phyloP scores from a whole-genome alignment of 2,329 filamentous ascomycete genomes.

The Cladosporium austrohemisphaericum region DNA sequence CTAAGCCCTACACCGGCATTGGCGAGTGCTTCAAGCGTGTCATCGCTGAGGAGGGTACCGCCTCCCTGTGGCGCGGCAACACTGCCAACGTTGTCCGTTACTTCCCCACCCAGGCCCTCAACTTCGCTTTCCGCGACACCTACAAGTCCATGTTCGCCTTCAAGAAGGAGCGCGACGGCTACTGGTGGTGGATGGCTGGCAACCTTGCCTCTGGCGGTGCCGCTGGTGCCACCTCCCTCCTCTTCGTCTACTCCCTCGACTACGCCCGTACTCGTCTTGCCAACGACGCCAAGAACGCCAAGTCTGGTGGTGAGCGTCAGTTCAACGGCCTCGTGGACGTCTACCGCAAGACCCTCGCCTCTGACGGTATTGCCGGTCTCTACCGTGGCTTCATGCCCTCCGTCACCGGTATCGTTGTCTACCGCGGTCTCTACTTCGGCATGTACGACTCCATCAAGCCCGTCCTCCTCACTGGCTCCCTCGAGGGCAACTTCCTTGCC shows the following conservation, averaged over 20 bases:
- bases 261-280: slow-evolving; percentile 99
- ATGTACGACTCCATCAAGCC: slow-evolving; percentile 99
- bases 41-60: slow-evolving; percentile 82
- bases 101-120: slow-evolving; percentile 99
- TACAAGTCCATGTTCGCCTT: slow-evolving; percentile 99
- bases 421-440: slow-evolving; percentile 99
- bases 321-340: slow-evolving; percentile 99
- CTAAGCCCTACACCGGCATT: slow-evolving; percentile 95
- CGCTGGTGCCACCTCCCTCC: slow-evolving; percentile 98
- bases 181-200: slow-evolving; percentile 97
- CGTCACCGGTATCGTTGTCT: slow-evolving; percentile 97
- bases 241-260: slow-evolving; percentile 99
- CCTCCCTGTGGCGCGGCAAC: slow-evolving; percentile 98
- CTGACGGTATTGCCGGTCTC: slow-evolving; percentile 98
- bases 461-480: slow-evolving; percentile 82
- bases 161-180: slow-evolving; percentile 99
- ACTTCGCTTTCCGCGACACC: slow-evolving; percentile 99
- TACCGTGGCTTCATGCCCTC: slow-evolving; percentile 99
- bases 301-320: slow-evolving; percentile 95
- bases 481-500: slow-evolving; percentile 98
- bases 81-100: slow-evolving; percentile 99
- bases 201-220: slow-evolving; percentile 99
- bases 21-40: slow-evolving; percentile 93
- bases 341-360: slow-evolving; percentile 99
- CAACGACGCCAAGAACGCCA: slow-evolving; percentile 99